Percentiles rank a stretch among this genome's conserved stretches.
Evolutionary conservation across 1,284 basidiomycete genomes (phyloP).

Genomic region (Cerrena zonata): DNA sequence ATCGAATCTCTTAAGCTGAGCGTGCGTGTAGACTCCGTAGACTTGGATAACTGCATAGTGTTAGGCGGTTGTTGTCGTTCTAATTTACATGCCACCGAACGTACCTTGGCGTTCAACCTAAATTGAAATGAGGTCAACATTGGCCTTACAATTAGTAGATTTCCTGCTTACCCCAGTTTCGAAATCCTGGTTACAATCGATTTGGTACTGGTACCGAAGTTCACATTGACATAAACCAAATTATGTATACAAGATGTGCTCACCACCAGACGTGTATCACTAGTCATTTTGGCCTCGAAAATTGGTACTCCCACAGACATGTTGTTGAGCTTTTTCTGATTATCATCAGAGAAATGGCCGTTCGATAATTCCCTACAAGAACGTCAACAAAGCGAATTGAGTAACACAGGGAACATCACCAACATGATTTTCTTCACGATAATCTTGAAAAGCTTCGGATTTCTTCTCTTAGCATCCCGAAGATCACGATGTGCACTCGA

Average conservation of each 20-base stretch:
- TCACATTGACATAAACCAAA: not conserved
- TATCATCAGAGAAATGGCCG: conserved; percentile 62
- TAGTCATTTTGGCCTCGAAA: conserved; percentile 64
- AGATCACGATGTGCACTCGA: conserved; percentile 38
- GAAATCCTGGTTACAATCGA: conserved; percentile 52
- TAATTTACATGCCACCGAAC: too few species aligned
- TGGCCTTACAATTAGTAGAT: not conserved
- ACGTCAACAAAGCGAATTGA: not conserved
- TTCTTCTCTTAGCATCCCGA: conserved; percentile 34
- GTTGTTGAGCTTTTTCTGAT: conserved; percentile 57
- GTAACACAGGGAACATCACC: not conserved
- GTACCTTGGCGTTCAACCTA: conserved; percentile 52
- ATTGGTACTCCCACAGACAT: conserved; percentile 42
- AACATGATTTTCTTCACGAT: conserved; percentile 60
- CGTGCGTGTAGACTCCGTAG: conserved; percentile 60
- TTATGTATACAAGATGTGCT: conserved; percentile 15
- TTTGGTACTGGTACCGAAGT: conserved; percentile 45
- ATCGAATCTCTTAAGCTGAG: conserved; percentile 45
- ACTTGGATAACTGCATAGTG: conserved; percentile 42
- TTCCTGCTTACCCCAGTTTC: conserved; percentile 39
- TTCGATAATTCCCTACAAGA: conserved; percentile 52
- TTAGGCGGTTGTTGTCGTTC: not conserved
- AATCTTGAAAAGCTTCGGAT: conserved; percentile 38
- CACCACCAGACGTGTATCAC: conserved; percentile 56
- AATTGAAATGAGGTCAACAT: not conserved